phyloP scores from a whole-genome alignment of 768 basidiomycete genomes.

The Boletus edulis region DNA sequence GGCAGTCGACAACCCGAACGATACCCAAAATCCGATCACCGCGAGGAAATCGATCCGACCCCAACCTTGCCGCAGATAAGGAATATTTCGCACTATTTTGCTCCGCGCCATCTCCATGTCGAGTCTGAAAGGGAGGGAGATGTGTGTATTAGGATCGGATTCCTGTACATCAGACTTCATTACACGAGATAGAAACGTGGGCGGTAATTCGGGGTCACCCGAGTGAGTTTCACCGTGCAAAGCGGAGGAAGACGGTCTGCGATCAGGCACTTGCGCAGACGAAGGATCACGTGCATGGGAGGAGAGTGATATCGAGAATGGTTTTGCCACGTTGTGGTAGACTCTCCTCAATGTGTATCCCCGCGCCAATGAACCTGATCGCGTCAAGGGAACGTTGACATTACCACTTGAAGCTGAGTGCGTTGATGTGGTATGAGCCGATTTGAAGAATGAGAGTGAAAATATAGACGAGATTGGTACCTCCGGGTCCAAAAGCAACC shows the following conservation, averaged over 20 bases:
- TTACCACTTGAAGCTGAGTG: constrained; percentile 27
- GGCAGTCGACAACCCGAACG: constrained; percentile 65
- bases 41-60: constrained; percentile 87
- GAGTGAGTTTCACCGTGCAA: constrained; percentile 4
- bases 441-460: constrained; percentile 34
- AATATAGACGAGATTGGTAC: constrained; percentile 52
- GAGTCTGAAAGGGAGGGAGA: constrained; percentile 59
- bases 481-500: constrained; percentile 85
- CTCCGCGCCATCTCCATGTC: constrained; percentile 54
- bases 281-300: constrained; percentile 18
- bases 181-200: constrained; percentile 49
- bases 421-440: constrained; percentile 21
- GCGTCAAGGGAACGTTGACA: constrained; percentile 23
- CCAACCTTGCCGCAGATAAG: constrained; percentile 93
- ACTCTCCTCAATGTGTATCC: constrained; percentile 44
- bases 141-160: constrained; percentile 36
- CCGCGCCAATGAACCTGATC: constrained; percentile 39
- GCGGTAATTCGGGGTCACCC: constrained; percentile 43
- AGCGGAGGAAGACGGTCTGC: neutral
- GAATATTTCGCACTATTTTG: constrained; percentile 66
- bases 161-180: constrained; percentile 41
- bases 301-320: constrained; percentile 51
- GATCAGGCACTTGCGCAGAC: constrained; percentile 11
- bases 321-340: constrained; percentile 47
- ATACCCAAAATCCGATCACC: constrained; percentile 83